Base-by-base conservation (phyloP, 169 alveolate genomes). In the Plasmodium berghei region DNA sequence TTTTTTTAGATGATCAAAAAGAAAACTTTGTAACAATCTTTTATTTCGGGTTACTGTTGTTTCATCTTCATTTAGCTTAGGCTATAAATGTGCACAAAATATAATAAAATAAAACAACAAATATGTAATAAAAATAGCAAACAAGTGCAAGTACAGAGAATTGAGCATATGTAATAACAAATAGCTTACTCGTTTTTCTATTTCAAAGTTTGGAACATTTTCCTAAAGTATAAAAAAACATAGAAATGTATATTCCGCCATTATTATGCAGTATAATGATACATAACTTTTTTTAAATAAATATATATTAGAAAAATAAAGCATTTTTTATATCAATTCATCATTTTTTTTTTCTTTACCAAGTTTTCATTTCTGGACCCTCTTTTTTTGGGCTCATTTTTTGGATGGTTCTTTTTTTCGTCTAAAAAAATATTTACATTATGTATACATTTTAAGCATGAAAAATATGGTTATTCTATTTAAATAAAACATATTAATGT, bases 41-140 rank as follows among this genome's bases (percentile, higher is more conserved):
- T 72, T 88, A 52, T 93, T 93, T 45, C 94, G 59, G 14, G 87
- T 92, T 16, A 91, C 89, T n/a, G 93, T 89, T 49, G 87, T 91
- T 12, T 54, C 89, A 10, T 87, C 93, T 12, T 87, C 89, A 46
- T 69, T 91, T 40, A 88, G 28, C 55, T 87, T 91, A 16, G 96
- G 96, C 72, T 93, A 66, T 55, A 45, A 45, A 8, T 24, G 74
- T 4, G 16, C 8, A 10, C 12, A 52, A 52, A 16, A 16, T 14
- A 12, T 5, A 2, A 12, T 2, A 6, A 14, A 52, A 52, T 52
- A 16, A 12, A 2, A 16, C 5, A n/a, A 67, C n/a, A 26, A 6
- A 2, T 66, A 22, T 66, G 55, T 20, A 40, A 12, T 16, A 26
- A 40, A n/a, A 22, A 16, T 3, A 12, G 6, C 1, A 10, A 14